Evolutionary conservation across 2,329 filamentous ascomycete species (phyloP), one percentile per base, ranked within the genome.

Genomic region (Emericellopsis atlantica): DNA sequence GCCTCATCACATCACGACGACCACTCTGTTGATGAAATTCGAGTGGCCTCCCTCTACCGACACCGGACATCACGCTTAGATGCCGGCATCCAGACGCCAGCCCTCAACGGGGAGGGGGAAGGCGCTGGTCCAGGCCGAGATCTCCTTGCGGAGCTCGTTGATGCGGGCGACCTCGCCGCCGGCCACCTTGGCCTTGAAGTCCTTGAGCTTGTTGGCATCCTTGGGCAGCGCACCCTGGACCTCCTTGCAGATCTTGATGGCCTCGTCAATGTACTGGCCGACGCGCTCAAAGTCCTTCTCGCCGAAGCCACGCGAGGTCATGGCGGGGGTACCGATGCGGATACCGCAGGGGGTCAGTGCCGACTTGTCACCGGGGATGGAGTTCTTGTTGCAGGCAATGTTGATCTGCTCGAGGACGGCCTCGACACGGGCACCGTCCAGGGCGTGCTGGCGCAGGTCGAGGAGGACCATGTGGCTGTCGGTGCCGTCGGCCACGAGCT

Each of bases 301-400:
- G 50, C 87, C 83, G 68, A 98, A 95, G 48, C 92, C 92, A 67
- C 92, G 84, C 55, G 79, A 88, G 44, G 89, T 95, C 92, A 98
- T 98, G 62, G 92, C 92, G 37, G 92, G 92, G 36, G 89, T 92
- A 57, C 92, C 92, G 55, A 98, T 94, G 53, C 92, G 87, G 63
- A 98, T 81, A 71, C 92, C 92, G 57, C 81, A 87, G 41, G 92
- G 92, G 48, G 87, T 95, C 51, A 98, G 77, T 38, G 92, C 92
- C 44, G 86, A 94, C 75, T 94, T 95, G 75, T 98, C 92, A 48
- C 92, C 92, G 33, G 92, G 92, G 44, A 95, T 92, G 45, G 86
- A 83, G 79, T 98, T 98, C 81, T 98, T 98, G 81, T 98, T 98
- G 78, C 88, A 94, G 47, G 92, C 89, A 63, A 98, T 94, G 74